Percentiles rank a stretch among this genome's conserved stretches.
phyloP scores from a whole-genome alignment of 2,329 filamentous ascomycete species.

The Fusarium sp. region DNA sequence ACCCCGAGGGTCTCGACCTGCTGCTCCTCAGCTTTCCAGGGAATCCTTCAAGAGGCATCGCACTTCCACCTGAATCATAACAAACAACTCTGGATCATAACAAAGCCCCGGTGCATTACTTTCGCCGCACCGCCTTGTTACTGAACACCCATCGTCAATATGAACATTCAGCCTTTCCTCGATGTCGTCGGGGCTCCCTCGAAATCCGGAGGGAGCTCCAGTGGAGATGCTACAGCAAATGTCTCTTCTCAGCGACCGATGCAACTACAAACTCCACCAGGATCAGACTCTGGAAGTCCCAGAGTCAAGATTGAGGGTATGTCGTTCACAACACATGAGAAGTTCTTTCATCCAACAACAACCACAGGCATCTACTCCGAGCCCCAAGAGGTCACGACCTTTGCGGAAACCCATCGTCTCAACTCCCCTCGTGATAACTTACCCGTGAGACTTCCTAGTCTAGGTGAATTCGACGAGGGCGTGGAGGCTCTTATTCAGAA shows the following conservation, averaged over 20 bases:
- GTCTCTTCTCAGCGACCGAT: conserved; percentile 12
- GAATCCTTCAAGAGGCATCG: conserved; percentile 37
- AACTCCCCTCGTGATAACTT: conserved; percentile 30
- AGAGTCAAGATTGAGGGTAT: conserved; percentile 47
- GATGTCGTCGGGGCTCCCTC: conserved; percentile 23
- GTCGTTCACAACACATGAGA: conserved; percentile 6
- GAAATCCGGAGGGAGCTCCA: conserved; percentile 4
- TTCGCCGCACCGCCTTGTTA: conserved; percentile 19
- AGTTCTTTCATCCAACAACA: conserved; percentile 8
- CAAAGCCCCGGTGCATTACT: conserved; percentile 23
- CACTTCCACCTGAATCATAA: conserved; percentile 39
- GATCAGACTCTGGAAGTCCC: conserved; percentile 48
- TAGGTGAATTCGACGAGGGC: conserved; percentile 51
- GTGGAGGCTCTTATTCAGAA: conserved; percentile 49
- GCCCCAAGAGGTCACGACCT: conserved; percentile 39
- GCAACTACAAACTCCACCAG: conserved; percentile 40
- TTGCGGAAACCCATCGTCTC: conserved; percentile 36
- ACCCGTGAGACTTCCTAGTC: conserved; percentile 46
- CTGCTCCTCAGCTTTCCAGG: conserved; percentile 25
- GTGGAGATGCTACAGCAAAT: background rate
- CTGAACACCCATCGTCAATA: conserved; percentile 20
- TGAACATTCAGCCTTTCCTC: conserved; percentile 38
- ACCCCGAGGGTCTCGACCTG: conserved; percentile 18
- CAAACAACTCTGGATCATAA: conserved; percentile 45
- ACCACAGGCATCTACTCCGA: conserved; percentile 35